Percentiles rank a stretch among this genome's conserved stretches.
phyloP scores from a whole-genome alignment of 768 basidiomycete genomes.

The Tricholoma flavovirens region DNA sequence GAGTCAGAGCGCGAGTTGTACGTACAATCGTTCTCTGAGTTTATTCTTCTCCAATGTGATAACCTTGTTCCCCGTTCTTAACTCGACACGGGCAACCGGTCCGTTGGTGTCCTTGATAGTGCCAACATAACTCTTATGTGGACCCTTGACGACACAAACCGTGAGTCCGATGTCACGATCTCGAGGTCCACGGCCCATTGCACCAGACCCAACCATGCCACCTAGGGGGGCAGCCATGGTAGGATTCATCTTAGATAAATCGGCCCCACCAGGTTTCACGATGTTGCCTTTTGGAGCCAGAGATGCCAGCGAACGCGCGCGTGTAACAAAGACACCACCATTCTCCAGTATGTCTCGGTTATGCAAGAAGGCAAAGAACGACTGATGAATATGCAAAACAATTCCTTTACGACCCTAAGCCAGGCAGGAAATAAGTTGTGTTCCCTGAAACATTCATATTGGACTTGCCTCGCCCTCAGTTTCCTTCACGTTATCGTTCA shows the following conservation, averaged over 20 bases:
- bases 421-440: slow-evolving; percentile 6
- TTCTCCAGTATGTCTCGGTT: slow-evolving; percentile 89
- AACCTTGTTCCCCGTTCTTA: slow-evolving; percentile 83
- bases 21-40: slow-evolving; percentile 67
- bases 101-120: slow-evolving; percentile 95
- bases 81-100: slow-evolving; percentile 77
- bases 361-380: slow-evolving; percentile 89
- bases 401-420: slow-evolving; percentile 75
- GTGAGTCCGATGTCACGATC: slow-evolving; percentile 77
- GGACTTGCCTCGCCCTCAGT: slow-evolving; percentile 73
- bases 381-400: slow-evolving; percentile 91
- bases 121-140: slow-evolving; percentile 87
- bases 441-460: not conserved
- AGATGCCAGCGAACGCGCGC: slow-evolving; percentile 76
- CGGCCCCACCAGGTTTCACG: slow-evolving; percentile 51
- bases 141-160: slow-evolving; percentile 80
- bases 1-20: slow-evolving; percentile 11
- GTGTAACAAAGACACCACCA: slow-evolving; percentile 91
- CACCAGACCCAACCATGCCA: slow-evolving; percentile 76
- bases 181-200: slow-evolving; percentile 72
- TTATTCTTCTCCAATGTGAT: slow-evolving; percentile 83
- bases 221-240: slow-evolving; percentile 57
- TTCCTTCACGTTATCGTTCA: slow-evolving; percentile 92
- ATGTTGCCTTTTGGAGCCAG: slow-evolving; percentile 81
- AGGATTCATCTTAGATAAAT: slow-evolving; percentile 92